Base-by-base conservation (phyloP, 192 early-diverging fungal species). In the Geranomyces michiganensis region DNA sequence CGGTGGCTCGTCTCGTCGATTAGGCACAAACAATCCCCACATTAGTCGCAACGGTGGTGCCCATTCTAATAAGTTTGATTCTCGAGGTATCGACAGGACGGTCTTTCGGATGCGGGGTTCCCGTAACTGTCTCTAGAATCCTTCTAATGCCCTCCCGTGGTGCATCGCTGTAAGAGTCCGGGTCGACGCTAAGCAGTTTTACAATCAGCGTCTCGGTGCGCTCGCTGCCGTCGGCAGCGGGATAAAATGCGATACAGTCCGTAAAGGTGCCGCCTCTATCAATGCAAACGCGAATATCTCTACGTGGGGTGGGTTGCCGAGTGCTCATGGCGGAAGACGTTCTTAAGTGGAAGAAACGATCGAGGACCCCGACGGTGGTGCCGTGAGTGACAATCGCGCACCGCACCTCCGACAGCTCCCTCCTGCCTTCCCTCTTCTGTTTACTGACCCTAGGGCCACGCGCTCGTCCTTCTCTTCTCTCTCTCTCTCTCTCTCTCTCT, bases 231-330 rank as follows among this genome's bases (percentile, higher is more conserved):
- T 60, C 67, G 4, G 79, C 78, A 13, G 82, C 84, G 1, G 89
- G 87, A 32, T 89, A 79, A 56, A 89, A 91, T 1, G 88, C 94
- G 55, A 94, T 90, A 78, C 51, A 95, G 83, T 99, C 96, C 0
- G 96, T 97, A 78, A 99, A 97, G 6, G 96, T 99, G 22, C 96
- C 96, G 15, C 96, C 96, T 36, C 96, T 85, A 78, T 98, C 96
- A 60, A 97, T 94, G 81, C 89, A 91, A 56, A 94, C 86, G 19
- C 67, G 66, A 47, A 78, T 72, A 8, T 70, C 64, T 64, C 51
- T 4, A 24, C 17, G 51, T 53, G 51, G 36, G n/a, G n/a, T n/a
- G n/a, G n/a, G n/a, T n/a, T n/a, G n/a, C n/a, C n/a, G n/a, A n/a
- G n/a, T n/a, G n/a, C n/a, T n/a, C n/a, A n/a, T n/a, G n/a, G n/a